Percentiles rank a stretch among this genome's conserved stretches.
These are phyloP conservation scores for Karstenula rhodostoma DNA, from an alignment of 2,329 filamentous ascomycete species.

Conservation along the genomic window DNA sequence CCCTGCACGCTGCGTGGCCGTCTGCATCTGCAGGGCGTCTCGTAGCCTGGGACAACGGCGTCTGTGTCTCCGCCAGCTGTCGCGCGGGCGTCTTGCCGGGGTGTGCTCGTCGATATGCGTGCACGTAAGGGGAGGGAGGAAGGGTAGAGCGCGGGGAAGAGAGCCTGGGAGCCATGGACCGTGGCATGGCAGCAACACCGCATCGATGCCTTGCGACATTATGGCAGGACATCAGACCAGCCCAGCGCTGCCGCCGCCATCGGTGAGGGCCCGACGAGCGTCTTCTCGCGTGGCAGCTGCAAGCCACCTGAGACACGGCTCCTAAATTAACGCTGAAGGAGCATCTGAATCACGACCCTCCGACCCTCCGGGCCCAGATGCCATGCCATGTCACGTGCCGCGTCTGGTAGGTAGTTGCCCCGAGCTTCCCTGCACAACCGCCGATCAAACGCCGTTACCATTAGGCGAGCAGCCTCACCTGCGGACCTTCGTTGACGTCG, in stretches of 20 bases:
- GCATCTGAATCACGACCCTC: not conserved
- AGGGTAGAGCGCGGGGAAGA: constrained; percentile 1
- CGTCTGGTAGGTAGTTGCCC: not conserved
- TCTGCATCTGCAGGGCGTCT: not conserved
- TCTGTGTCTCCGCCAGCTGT: constrained; percentile 19
- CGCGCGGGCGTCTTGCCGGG: not conserved
- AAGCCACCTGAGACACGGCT: constrained; percentile 3
- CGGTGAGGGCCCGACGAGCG: not conserved
- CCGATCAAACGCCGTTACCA: constrained; percentile 11
- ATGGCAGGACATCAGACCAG: not conserved
- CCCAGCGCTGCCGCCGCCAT: no score
- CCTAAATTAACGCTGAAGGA: not conserved
- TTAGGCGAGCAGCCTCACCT: constrained; percentile 13
- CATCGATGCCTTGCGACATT: not conserved
- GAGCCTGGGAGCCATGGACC: not conserved
- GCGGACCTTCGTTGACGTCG: not conserved
- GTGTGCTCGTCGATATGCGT: not conserved
- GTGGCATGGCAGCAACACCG: not conserved
- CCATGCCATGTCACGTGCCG: constrained; percentile 8
- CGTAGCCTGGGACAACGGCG: not conserved
- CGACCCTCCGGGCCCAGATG: not conserved
- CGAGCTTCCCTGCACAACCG: not conserved
- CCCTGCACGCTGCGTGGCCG: not conserved
- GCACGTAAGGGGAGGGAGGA: not conserved
- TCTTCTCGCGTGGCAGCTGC: constrained; percentile 10